These are phyloP conservation scores for Aureobasidium sp. DNA, from an alignment of 2,329 filamentous ascomycete genomes.

Conservation along the genomic window DNA sequence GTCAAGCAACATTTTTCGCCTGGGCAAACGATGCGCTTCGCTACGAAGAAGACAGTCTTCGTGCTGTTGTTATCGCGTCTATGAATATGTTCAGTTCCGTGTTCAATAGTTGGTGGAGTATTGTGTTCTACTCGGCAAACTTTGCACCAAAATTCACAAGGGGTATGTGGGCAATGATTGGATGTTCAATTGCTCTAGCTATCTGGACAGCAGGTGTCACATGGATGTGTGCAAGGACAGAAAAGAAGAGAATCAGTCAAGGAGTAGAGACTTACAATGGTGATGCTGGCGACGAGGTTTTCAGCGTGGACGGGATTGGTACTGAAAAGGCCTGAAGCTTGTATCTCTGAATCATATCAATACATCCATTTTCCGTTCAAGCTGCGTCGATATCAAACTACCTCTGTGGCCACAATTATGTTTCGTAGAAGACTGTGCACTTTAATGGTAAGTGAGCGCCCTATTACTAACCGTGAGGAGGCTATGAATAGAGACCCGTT, in stretches of 20 bases:
- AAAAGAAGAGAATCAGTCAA: constrained; percentile 32
- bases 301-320: background rate
- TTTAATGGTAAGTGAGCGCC: no score
- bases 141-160: constrained; percentile 72
- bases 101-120: constrained; percentile 78
- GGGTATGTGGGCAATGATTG: constrained; percentile 82
- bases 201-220: constrained; percentile 65
- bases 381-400: no score
- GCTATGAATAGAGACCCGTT: no score
- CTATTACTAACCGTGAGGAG: no score
- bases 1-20: constrained; percentile 77
- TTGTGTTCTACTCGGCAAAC: constrained; percentile 74
- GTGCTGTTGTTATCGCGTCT: constrained; percentile 73
- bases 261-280: constrained; percentile 1
- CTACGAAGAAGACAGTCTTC: constrained; percentile 67
- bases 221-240: constrained; percentile 48
- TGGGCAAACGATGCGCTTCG: constrained; percentile 79
- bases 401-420: no score
- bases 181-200: constrained; percentile 62
- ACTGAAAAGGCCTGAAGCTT: constrained; percentile 11
- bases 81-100: constrained; percentile 78
- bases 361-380: no score
- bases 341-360: no score
- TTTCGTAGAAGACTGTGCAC: no score
- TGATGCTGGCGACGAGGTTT: background rate